Conservation (phyloP, 2,329 filamentous ascomycete genomes). For the Aspergillus latus region DNA sequence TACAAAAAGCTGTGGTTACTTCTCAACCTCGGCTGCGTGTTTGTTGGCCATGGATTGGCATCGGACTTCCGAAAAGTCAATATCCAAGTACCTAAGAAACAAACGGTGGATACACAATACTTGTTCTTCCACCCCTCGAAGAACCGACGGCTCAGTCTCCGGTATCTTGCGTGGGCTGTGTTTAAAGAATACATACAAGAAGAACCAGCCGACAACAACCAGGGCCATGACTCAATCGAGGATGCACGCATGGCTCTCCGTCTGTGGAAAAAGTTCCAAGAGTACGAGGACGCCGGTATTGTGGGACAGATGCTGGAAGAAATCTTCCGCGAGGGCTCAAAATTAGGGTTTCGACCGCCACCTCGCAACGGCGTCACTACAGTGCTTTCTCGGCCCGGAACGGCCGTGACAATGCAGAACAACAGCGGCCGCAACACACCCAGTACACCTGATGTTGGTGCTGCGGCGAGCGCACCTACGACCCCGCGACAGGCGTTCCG, state of each 20-base stretch:
- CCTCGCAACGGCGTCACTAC: constrained; percentile 36
- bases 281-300: constrained; percentile 83
- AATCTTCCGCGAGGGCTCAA: constrained; percentile 69
- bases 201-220: constrained; percentile 56
- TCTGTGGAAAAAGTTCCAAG: constrained; percentile 84
- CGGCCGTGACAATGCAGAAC: constrained; percentile 40
- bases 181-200: constrained; percentile 93
- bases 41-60: constrained; percentile 88
- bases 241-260: constrained; percentile 89
- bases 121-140: constrained; percentile 81
- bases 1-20: constrained; percentile 99
- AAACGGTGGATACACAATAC: constrained; percentile 92
- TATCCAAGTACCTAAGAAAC: constrained; percentile 85
- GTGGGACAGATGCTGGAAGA: constrained; percentile 81
- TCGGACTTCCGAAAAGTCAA: constrained; percentile 98
- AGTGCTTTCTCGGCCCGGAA: constrained; percentile 40
- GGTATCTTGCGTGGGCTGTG: constrained; percentile 87
- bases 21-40: constrained; percentile 88
- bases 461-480: constrained; percentile 35
- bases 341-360: constrained; percentile 59
- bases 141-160: constrained; percentile 82
- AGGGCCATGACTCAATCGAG: constrained; percentile 85
- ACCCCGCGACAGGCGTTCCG: constrained; percentile 45
- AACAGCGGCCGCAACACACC: constrained; percentile 44
- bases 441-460: constrained; percentile 37